phyloP scores from a whole-genome alignment of 179 eudicot genomes.

The Beta corolliflora region DNA sequence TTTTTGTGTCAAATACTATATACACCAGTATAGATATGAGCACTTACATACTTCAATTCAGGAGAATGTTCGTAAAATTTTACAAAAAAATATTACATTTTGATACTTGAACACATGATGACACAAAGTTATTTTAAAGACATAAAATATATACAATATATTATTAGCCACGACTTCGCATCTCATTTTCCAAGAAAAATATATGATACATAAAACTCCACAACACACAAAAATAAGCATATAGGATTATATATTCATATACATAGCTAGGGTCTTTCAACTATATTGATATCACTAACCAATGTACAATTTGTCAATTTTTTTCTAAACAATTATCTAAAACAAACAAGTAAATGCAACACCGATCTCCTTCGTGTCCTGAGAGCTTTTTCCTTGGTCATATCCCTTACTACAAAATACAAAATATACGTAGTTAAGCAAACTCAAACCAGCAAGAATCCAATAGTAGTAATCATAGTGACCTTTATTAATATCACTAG shows the following conservation, averaged over 20 bases:
- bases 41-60: too few species aligned
- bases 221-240: not conserved
- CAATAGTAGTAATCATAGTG: slow-evolving; percentile 58
- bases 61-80: too few species aligned
- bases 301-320: not conserved
- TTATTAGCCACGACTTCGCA: too few species aligned
- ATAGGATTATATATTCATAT: not conserved
- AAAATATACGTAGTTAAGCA: slow-evolving; percentile 41
- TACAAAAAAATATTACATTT: too few species aligned
- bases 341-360: not conserved
- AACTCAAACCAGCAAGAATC: slow-evolving; percentile 43
- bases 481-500: slow-evolving; percentile 47
- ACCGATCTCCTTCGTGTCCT: slow-evolving; percentile 1
- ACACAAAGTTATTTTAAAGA: too few species aligned
- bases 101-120: too few species aligned
- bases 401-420: slow-evolving; percentile 40
- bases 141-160: too few species aligned
- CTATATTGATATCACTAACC: too few species aligned
- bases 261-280: not conserved
- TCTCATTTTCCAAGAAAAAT: too few species aligned
- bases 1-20: too few species aligned
- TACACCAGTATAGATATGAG: too few species aligned
- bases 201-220: too few species aligned
- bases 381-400: slow-evolving; percentile 21
- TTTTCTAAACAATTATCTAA: not conserved